Conservation (phyloP, 164 flowering plant genomes). For the Macadamia tetraphylla region DNA sequence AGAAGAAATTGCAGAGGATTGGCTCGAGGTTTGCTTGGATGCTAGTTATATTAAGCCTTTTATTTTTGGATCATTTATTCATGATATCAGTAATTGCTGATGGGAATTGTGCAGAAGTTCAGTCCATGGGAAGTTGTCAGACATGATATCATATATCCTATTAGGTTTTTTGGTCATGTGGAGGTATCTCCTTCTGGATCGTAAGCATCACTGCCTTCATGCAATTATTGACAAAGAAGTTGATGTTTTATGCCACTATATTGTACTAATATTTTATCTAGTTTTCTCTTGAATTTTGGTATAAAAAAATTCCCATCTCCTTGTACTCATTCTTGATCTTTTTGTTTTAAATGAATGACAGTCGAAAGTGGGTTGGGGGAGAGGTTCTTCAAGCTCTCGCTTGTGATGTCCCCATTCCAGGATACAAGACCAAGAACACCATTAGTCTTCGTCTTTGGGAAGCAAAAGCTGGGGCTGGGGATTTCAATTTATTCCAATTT, state of each 20-base stretch:
- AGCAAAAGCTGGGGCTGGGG: slow-evolving; percentile 78
- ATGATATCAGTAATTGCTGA: slow-evolving; percentile 1
- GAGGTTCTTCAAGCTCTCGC: slow-evolving; percentile 86
- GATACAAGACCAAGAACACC: slow-evolving; percentile 91
- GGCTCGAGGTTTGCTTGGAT: slow-evolving; percentile 80
- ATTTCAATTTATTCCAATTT: slow-evolving; percentile 71
- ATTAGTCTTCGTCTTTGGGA: slow-evolving; percentile 98
- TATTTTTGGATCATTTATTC: background rate
- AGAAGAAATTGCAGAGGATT: slow-evolving; percentile 89
- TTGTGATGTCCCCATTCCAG: slow-evolving; percentile 98
- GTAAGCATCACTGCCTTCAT: slow-evolving; percentile 43
- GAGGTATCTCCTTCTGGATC: slow-evolving; percentile 62
- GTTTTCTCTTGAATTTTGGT: background rate
- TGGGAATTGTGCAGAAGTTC: slow-evolving; percentile 62
- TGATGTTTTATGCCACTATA: background rate
- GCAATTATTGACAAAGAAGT: background rate
- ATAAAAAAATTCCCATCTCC: background rate
- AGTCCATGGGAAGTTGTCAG: slow-evolving; percentile 98
- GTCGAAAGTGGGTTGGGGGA: slow-evolving; percentile 89
- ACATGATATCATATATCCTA: slow-evolving; percentile 79
- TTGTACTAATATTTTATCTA: background rate
- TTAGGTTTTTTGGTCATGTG: slow-evolving; percentile 88
- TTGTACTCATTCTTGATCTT: slow-evolving; percentile 1
- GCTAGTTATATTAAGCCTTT: background rate
- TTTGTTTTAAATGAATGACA: slow-evolving; percentile 25